Evolutionary conservation across 345 rosid genomes (phyloP), one percentile per base, ranked within the genome.

Genomic region (Reutealis trisperma): DNA sequence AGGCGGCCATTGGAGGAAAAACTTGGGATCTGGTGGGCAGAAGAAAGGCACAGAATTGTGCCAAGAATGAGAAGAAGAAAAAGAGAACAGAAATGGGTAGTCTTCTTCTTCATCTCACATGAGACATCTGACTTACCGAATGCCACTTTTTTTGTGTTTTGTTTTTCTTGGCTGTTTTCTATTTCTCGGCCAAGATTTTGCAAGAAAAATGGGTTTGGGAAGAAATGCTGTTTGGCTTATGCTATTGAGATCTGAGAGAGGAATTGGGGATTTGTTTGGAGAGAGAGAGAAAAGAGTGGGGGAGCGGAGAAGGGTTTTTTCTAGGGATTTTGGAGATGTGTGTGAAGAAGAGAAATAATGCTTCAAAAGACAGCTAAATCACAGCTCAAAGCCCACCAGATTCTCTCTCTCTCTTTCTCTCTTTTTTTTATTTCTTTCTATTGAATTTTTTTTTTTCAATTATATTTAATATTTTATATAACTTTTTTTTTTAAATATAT

Each of bases 311-410:
- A 4, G 84, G 86, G 84, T 49, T 76, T 82, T 83, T 83, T 85
- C 77, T 78, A 77, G 83, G 85, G 80, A 73, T 71, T 82, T 71
- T 78, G 78, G 89, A 73, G 86, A 54, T 49, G 83, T 72, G 83
- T 70, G 75, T 15, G 79, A 57, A 79, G 60, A 69, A 54, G 81
- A 37, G 81, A 74, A 83, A 78, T 84, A 83, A 81, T 84, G 61
- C 77, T 83, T 70, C 74, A 65, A 65, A 67, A 73, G 93, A 89
- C 96, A 92, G 91, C 98, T 90, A 89, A 79, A 89, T 77, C 93
- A 94, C 97, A 92, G 96, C 98, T 90, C 95, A 89, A 89, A 80
- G 55, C 86, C 90, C 87, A 84, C 87, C 88, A 77, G 77, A 82
- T 73, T 83, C 89, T 81, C 82, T 84, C 86, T 52, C 84, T 64